Conservation (phyloP, 768 basidiomycete genomes). For the Auriscalpium vulgare region DNA sequence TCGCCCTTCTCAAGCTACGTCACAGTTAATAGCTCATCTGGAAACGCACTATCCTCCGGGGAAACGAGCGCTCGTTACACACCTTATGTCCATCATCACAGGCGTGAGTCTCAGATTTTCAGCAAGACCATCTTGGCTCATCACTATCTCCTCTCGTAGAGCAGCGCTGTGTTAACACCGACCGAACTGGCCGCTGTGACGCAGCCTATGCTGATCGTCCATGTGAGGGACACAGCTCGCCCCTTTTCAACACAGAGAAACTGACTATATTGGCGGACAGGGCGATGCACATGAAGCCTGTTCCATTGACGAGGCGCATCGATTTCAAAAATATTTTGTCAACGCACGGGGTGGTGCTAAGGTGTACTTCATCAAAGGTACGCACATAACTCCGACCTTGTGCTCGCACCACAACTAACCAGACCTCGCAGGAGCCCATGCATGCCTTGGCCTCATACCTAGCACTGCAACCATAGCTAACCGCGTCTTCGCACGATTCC, state of each 20-base stretch:
- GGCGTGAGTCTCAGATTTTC: not conserved
- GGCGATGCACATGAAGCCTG: slow-evolving; percentile 11
- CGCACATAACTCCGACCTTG: not conserved
- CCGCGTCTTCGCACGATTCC: slow-evolving; percentile 17
- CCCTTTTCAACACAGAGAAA: too few relatives aligned
- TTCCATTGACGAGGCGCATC: slow-evolving; percentile 3
- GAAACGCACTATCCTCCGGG: slow-evolving; percentile 17
- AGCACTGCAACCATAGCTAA: slow-evolving; percentile 16
- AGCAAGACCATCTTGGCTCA: too few relatives aligned
- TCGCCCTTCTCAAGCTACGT: not conserved
- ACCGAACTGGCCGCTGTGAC: not conserved
- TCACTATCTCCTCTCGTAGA: too few relatives aligned
- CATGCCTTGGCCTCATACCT: slow-evolving; percentile 13
- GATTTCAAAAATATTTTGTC: slow-evolving; percentile 9
- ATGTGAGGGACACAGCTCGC: not conserved
- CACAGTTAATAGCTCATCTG: slow-evolving; percentile 16
- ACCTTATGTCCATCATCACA: slow-evolving; percentile 5
- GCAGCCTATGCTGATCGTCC: slow-evolving; percentile 12
- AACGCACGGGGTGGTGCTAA: slow-evolving; percentile 13
- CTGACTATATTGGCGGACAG: not conserved
- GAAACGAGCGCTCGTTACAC: slow-evolving; percentile 8
- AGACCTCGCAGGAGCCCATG: slow-evolving; percentile 10
- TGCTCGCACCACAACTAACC: not conserved
- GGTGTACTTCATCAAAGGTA: slow-evolving; percentile 13
- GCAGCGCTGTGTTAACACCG: too few relatives aligned